phyloP scores from a whole-genome alignment of 306 rosid species.

The Cicer judaicum region DNA sequence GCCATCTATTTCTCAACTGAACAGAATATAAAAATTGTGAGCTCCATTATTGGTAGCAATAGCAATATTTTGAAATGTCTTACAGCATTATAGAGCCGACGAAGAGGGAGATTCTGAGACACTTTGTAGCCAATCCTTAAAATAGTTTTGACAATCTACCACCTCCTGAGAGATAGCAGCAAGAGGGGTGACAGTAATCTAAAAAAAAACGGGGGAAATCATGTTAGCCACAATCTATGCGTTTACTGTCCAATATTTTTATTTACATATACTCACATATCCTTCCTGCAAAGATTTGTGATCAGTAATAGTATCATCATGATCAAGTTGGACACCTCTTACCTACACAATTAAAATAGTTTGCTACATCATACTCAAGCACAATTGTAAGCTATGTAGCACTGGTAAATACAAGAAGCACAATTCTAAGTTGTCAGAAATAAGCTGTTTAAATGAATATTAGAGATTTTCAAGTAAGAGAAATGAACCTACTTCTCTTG shows the following conservation, averaged over 20 bases:
- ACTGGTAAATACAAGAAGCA: background rate
- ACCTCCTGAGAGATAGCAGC: slow-evolving; percentile 29
- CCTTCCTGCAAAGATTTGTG: slow-evolving; percentile 28
- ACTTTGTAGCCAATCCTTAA: slow-evolving; percentile 70
- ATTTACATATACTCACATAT: slow-evolving; percentile 17
- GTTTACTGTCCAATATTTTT: background rate
- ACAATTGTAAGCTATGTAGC: background rate
- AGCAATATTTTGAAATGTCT: slow-evolving; percentile 31
- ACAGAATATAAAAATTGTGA: slow-evolving; percentile 1
- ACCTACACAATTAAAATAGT: slow-evolving; percentile 9
- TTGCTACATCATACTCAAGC: background rate
- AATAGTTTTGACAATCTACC: slow-evolving; percentile 29
- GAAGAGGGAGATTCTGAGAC: slow-evolving; percentile 59
- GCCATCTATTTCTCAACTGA: background rate
- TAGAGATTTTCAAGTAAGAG: background rate
- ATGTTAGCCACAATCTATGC: background rate
- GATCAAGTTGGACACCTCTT: slow-evolving; percentile 26
- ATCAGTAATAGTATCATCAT: background rate
- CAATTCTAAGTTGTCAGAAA: background rate
- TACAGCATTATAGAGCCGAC: slow-evolving; percentile 61
- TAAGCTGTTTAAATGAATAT: background rate
- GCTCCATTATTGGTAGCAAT: background rate
- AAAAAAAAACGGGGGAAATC: background rate
- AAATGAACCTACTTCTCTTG: slow-evolving; percentile 27
- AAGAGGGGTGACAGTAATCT: slow-evolving; percentile 29